Evolutionary conservation across 805 yeast species (phyloP).

Genomic region (Maudiozyma saulgeensis): DNA sequence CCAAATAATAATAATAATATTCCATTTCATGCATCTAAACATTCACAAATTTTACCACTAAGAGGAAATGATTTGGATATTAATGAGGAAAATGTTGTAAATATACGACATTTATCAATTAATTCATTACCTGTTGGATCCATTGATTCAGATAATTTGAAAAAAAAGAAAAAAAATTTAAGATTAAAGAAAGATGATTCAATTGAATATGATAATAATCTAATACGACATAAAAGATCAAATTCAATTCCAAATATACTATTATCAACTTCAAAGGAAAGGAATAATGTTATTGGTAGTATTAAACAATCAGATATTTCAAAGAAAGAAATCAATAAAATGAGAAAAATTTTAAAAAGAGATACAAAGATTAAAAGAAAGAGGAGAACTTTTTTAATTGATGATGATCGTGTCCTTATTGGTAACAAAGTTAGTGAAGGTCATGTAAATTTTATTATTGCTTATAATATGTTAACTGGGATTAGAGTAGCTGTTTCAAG

Average conservation of each 20-base stretch:
- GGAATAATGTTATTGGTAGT: conserved; percentile 8
- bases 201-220: not conserved
- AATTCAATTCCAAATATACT: not conserved
- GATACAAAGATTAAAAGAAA: conserved; percentile 38
- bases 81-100: not conserved
- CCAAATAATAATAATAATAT: conserved; percentile 11
- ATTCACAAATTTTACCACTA: conserved; percentile 27
- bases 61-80: not conserved
- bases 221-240: not conserved
- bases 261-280: conserved; percentile 1
- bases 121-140: not conserved
- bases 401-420: conserved; percentile 47
- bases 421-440: conserved; percentile 87
- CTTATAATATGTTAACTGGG: conserved; percentile 95
- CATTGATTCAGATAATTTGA: not conserved
- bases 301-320: conserved; percentile 31
- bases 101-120: not conserved
- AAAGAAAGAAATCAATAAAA: conserved; percentile 38
- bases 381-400: conserved; percentile 36
- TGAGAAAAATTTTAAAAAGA: conserved; percentile 39
- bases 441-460: conserved; percentile 85
- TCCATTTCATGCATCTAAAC: conserved; percentile 29
- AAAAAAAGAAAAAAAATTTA: not conserved
- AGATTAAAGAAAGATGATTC: not conserved
- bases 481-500: conserved; percentile 91